Evolutionary conservation across 805 yeast species (phyloP).

Genomic region (Zygosaccharomyces kombuchaensis): DNA sequence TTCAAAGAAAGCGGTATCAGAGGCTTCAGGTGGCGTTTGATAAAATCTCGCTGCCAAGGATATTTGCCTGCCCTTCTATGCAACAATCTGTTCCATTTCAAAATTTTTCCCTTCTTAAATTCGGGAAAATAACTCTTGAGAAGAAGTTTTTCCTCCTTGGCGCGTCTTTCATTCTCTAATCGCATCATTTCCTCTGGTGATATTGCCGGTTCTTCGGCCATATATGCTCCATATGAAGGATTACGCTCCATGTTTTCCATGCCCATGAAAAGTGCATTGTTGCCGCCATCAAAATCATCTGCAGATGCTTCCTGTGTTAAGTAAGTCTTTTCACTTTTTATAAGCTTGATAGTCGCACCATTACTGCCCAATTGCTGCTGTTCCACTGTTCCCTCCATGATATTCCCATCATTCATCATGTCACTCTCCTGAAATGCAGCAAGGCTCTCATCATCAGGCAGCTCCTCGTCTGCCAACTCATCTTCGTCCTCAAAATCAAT

Average conservation of each 20-base stretch:
- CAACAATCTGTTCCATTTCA: constrained; percentile 53
- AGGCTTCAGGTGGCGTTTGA: constrained; percentile 18
- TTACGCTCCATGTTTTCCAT: constrained; percentile 25
- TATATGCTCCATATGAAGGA: constrained; percentile 18
- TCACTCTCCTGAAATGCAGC: constrained; percentile 1
- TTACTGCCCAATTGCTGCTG: constrained; percentile 10
- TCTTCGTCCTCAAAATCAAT: constrained; percentile 92
- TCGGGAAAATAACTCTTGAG: constrained; percentile 51
- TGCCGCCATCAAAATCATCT: constrained; percentile 21
- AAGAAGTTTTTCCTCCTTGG: constrained; percentile 34
- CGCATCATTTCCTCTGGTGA: constrained; percentile 14
- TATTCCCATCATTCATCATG: constrained; percentile 8
- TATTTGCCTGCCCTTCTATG: constrained; percentile 47
- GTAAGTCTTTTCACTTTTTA: constrained; percentile 17
- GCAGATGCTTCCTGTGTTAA: constrained; percentile 8
- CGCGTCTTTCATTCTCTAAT: constrained; percentile 19
- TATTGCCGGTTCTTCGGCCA: constrained; percentile 17
- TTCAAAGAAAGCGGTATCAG: constrained; percentile 50
- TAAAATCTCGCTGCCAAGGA: constrained; percentile 39
- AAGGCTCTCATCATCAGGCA: constrained; percentile 32
- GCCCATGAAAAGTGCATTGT: constrained; percentile 34
- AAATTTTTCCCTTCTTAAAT: constrained; percentile 45
- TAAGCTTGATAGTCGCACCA: constrained; percentile 18
- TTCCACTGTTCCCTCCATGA: constrained; percentile 8
- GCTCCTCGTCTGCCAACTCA: constrained; percentile 87